Conservation (phyloP, 2,329 filamentous ascomycete species). For the Monosporascus cannonballus region DNA sequence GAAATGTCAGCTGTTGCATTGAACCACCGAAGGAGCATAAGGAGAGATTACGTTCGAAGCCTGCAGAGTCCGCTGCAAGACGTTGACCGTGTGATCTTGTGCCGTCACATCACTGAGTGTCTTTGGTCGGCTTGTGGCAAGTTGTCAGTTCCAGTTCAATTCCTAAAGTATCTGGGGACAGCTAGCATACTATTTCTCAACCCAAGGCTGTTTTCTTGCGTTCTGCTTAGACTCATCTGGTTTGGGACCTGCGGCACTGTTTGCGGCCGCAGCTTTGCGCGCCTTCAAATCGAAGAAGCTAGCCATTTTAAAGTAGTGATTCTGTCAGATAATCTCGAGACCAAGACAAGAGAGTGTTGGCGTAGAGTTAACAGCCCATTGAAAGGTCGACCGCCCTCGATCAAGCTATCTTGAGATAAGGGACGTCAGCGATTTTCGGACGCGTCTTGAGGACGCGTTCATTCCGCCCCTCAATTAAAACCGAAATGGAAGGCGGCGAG, state of each 20-base stretch:
- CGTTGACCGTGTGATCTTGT: constrained; percentile 93
- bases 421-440: not conserved
- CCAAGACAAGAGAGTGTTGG: not conserved
- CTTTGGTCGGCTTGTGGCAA: constrained; percentile 69
- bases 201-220: constrained; percentile 80
- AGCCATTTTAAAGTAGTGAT: constrained; percentile 50
- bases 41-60: constrained; percentile 66
- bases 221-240: constrained; percentile 56
- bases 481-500: constrained; percentile 12
- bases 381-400: not conserved
- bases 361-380: not conserved
- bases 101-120: constrained; percentile 91
- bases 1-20: not conserved
- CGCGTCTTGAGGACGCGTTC: constrained; percentile 15
- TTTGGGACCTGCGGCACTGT: constrained; percentile 58
- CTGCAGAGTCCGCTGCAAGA: constrained; percentile 88
- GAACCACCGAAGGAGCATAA: not conserved
- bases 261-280: constrained; percentile 68
- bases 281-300: constrained; percentile 96
- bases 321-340: not conserved
- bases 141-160: constrained; percentile 19
- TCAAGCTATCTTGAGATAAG: not conserved
- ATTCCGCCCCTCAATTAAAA: constrained; percentile 17
- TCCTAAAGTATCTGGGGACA: constrained; percentile 1
- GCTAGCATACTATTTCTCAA: constrained; percentile 85